A percentile compares a stretch with the other conserved stretches of the same genome.
Evolutionary conservation across 495 filamentous ascomycete genomes (phyloP).

Genomic region (Podospora conica): DNA sequence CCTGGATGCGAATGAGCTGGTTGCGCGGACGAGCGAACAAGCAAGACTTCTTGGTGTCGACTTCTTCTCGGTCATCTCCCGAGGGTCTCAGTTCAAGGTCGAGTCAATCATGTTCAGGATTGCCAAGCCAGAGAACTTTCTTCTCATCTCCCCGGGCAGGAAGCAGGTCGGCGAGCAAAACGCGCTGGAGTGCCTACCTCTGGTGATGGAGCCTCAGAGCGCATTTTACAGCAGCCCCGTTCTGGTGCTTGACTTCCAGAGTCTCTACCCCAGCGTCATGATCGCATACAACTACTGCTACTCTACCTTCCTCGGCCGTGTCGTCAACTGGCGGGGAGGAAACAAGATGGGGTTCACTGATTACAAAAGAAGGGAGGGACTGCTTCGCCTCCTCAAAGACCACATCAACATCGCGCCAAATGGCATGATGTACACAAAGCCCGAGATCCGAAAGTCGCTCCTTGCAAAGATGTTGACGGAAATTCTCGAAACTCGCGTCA

Average conservation of each 20-base stretch:
- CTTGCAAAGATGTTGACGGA: conserved; percentile 95
- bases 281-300: conserved; percentile 99
- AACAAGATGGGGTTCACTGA: conserved; percentile 95
- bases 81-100: conserved; percentile 96
- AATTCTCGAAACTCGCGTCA: conserved; percentile 92
- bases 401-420: conserved; percentile 93
- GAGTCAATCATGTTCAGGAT: conserved; percentile 98
- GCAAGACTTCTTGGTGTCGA: conserved; percentile 89
- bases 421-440: conserved; percentile 90
- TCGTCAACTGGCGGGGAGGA: conserved; percentile 75
- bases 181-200: conserved; percentile 85
- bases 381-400: conserved; percentile 75
- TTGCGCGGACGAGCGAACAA: conserved; percentile 88
- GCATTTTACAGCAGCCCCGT: conserved; percentile 88
- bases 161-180: conserved; percentile 94
- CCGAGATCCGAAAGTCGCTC: conserved; percentile 78
- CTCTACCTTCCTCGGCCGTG: conserved; percentile 87
- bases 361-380: conserved; percentile 64
- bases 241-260: conserved; percentile 92
- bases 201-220: conserved; percentile 98
- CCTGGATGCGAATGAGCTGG: conserved; percentile 81
- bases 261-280: conserved; percentile 94
- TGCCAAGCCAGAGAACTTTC: conserved; percentile 91
- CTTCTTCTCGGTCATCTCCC: conserved; percentile 89
- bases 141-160: conserved; percentile 79